Conservation (phyloP, 176 grass and related monocot species). For the sorghum (Sorghum bicolor) region DNA sequence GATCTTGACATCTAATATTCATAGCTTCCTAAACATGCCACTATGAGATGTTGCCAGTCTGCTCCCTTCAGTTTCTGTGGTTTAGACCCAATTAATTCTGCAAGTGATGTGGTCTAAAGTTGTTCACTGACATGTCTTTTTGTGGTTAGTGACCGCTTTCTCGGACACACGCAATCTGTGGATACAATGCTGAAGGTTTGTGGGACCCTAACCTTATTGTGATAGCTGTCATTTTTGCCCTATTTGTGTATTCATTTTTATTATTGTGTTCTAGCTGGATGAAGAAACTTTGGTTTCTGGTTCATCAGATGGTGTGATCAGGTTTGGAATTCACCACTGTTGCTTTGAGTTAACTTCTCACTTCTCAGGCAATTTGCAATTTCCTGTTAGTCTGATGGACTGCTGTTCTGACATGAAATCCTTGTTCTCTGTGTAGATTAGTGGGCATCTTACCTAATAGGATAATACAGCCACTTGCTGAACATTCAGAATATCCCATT, state of each 20-base stretch:
- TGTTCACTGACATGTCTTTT: slow-evolving; percentile 24
- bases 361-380: not conserved
- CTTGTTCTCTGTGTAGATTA: slow-evolving; percentile 48
- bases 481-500: slow-evolving; percentile 94
- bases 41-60: not conserved
- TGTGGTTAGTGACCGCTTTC: slow-evolving; percentile 77
- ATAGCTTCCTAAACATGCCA: not conserved
- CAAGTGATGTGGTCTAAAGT: not conserved
- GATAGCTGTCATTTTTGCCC: not conserved
- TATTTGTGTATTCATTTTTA: not conserved
- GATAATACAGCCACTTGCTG: slow-evolving; percentile 88
- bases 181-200: slow-evolving; percentile 91
- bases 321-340: slow-evolving; percentile 40
- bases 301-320: slow-evolving; percentile 84
- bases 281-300: slow-evolving; percentile 91
- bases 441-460: slow-evolving; percentile 85
- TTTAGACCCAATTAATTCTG: not conserved
- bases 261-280: slow-evolving; percentile 69
- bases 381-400: not conserved
- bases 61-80: not conserved
- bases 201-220: not conserved
- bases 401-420: not conserved
- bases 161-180: slow-evolving; percentile 86
- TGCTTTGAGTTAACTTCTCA: slow-evolving; percentile 18
- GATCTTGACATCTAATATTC: not conserved